These are phyloP conservation scores for Carex kokanica DNA, from an alignment of 176 grass and related monocot species.

Conservation along the genomic window DNA sequence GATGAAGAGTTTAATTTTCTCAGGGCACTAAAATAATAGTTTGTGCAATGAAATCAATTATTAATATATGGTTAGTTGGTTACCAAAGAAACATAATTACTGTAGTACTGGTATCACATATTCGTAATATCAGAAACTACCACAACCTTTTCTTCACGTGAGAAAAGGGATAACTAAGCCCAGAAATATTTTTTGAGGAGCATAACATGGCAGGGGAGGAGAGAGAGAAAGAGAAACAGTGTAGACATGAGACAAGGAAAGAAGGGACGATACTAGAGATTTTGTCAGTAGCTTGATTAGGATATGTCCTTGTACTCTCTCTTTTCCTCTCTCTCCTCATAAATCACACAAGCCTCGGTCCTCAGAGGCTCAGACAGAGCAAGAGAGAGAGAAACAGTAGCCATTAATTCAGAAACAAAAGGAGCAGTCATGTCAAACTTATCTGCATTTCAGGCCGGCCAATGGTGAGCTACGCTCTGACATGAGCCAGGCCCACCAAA, in stretches of 20 bases:
- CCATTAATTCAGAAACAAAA: not conserved
- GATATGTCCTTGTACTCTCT: slow-evolving; percentile 2
- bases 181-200: not conserved
- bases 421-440: slow-evolving; percentile 11
- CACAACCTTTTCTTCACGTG: not conserved
- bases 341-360: not conserved
- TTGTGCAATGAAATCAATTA: not conserved
- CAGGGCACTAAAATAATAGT: not conserved
- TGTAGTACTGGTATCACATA: not conserved
- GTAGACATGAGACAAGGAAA: not conserved
- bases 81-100: no score
- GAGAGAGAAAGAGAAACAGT: not conserved
- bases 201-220: not conserved
- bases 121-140: not conserved
- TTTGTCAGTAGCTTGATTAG: slow-evolving; percentile 1
- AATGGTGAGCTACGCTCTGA: slow-evolving; percentile 10
- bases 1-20: not conserved
- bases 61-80: not conserved
- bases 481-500: not conserved
- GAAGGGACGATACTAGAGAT: not conserved
- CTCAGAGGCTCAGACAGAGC: not conserved
- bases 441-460: not conserved
- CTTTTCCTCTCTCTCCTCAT: not conserved
- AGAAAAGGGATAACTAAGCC: not conserved
- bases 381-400: not conserved